Percentiles rank a stretch among this genome's conserved stretches.
phyloP scores from a whole-genome alignment of 2,329 filamentous ascomycete genomes.

The Orbilia brochopaga region DNA sequence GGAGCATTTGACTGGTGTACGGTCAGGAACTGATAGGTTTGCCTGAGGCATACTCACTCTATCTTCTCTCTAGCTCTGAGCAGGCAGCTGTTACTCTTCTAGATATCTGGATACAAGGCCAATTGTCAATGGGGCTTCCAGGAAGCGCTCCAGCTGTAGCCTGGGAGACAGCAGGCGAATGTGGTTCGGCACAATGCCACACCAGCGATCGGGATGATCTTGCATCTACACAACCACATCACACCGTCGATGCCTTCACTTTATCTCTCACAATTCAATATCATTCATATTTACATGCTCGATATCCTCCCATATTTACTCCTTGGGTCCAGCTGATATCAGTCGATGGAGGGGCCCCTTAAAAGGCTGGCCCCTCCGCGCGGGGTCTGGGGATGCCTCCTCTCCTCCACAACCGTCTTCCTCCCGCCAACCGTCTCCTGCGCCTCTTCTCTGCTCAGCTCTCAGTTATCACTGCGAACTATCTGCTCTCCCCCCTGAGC shows the following conservation, averaged over 20 bases:
- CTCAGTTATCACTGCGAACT: too few relatives aligned
- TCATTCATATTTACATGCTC: slow-evolving; percentile 4
- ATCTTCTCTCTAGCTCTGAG: too few relatives aligned
- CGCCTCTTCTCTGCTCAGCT: neutral
- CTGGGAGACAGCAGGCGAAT: neutral
- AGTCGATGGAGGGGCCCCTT: neutral
- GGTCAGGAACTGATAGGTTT: too few relatives aligned
- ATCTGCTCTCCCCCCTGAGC: too few relatives aligned
- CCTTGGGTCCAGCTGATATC: slow-evolving; percentile 1
- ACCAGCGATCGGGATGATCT: neutral
- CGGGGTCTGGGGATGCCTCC: neutral
- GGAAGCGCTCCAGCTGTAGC: too few relatives aligned
- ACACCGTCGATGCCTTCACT: too few relatives aligned
- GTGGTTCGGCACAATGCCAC: neutral
- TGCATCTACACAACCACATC: neutral
- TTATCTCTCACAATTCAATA: neutral
- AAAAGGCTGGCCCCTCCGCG: slow-evolving; percentile 11
- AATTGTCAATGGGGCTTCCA: too few relatives aligned
- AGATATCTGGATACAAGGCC: too few relatives aligned
- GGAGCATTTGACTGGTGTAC: too few relatives aligned
- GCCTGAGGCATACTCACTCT: too few relatives aligned
- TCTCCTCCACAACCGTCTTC: neutral
- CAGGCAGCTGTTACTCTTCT: too few relatives aligned
- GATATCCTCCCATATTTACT: slow-evolving; percentile 32
- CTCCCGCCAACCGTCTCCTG: slow-evolving; percentile 1